A percentile compares a stretch with the other conserved stretches of the same genome.
Evolutionary conservation across 768 basidiomycete species (phyloP).

Genomic region (Rhizopogon rudus): DNA sequence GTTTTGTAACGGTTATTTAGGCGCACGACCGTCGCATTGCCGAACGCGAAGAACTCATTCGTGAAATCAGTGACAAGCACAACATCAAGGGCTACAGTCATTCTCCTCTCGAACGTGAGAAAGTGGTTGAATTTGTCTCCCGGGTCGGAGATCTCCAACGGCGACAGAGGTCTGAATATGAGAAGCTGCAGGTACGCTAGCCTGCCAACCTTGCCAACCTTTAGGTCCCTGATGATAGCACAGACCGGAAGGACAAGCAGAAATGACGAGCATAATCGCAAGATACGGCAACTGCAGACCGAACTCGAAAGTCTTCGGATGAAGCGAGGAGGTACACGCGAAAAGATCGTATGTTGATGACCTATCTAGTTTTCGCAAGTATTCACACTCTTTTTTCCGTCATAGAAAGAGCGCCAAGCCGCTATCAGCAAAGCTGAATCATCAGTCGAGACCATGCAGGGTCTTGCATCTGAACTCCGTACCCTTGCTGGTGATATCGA

Average conservation of each 20-base stretch:
- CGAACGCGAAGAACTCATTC: conserved; percentile 72
- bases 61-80: conserved; percentile 60
- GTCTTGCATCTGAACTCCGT: conserved; percentile 48
- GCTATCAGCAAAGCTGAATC: conserved; percentile 49
- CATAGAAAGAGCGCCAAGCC: conserved; percentile 45
- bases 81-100: conserved; percentile 72
- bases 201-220: not conserved
- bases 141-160: conserved; percentile 59
- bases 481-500: conserved; percentile 59
- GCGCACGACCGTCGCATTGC: conserved; percentile 65
- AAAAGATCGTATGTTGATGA: conserved; percentile 47
- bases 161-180: conserved; percentile 57
- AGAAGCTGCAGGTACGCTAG: conserved; percentile 57
- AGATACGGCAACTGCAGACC: conserved; percentile 50
- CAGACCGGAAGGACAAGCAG: conserved; percentile 47
- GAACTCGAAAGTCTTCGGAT: conserved; percentile 50
- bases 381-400: not conserved
- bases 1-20: conserved; percentile 31
- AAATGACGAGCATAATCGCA: conserved; percentile 62
- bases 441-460: conserved; percentile 51
- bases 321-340: conserved; percentile 45
- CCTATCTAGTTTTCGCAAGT: not conserved
- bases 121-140: conserved; percentile 69
- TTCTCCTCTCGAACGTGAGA: conserved; percentile 62
- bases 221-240: not conserved